Evolutionary conservation across 345 rosid species (phyloP).

Genomic region (Salix suchowensis): DNA sequence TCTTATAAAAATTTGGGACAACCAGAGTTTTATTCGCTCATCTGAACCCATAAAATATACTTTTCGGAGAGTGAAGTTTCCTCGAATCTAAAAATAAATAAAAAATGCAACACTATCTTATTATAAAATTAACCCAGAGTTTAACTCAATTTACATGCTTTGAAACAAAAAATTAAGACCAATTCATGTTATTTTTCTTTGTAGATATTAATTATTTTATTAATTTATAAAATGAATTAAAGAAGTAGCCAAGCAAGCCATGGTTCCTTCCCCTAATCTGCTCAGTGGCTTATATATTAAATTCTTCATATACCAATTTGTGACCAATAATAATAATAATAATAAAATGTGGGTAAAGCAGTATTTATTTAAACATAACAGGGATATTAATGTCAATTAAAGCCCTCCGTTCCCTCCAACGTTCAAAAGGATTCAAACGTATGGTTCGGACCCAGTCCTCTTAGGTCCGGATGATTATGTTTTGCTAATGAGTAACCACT

Average conservation of each 20-base stretch:
- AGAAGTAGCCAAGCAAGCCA: too few relatives aligned
- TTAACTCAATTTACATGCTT: not conserved
- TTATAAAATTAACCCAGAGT: not conserved
- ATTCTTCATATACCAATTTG: not conserved
- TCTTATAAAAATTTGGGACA: too few relatives aligned
- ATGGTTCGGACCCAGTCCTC: conserved; percentile 50
- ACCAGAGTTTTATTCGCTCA: too few relatives aligned
- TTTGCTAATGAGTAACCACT: not conserved
- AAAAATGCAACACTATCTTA: too few relatives aligned
- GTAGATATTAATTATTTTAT: not conserved
- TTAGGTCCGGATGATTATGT: conserved; percentile 18
- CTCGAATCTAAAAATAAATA: too few relatives aligned
- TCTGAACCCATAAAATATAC: too few relatives aligned
- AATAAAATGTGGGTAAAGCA: too few relatives aligned
- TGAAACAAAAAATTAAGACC: not conserved
- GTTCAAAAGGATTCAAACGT: conserved; percentile 33
- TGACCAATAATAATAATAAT: not conserved
- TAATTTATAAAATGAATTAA: not conserved
- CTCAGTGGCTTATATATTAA: not conserved
- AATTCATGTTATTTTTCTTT: not conserved
- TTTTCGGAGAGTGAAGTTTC: too few relatives aligned
- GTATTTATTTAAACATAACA: not conserved
- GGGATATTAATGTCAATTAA: conserved; percentile 15
- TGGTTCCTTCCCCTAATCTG: not conserved
- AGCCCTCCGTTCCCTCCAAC: conserved; percentile 35